Evolutionary conservation across 805 yeast species (phyloP), one percentile per base, ranked within the genome.

Genomic region (Candida xiaguanensis): DNA sequence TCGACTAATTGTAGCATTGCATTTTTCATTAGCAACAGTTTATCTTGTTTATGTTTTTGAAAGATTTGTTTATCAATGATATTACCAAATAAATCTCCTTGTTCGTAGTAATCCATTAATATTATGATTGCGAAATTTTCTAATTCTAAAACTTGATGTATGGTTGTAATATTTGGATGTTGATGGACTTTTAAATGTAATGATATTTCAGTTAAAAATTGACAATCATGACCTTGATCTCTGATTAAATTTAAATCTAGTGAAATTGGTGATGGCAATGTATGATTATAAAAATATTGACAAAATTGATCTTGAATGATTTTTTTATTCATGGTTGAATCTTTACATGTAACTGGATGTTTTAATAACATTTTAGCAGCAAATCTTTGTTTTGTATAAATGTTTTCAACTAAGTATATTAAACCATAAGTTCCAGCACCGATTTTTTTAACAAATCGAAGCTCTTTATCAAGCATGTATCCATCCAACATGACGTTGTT

Each of bases 341-440:
- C 65, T 23, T 58, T 59, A 27, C 61, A 52, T 11, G 52, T 48
- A n/a, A 58, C 54, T 43, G 68, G 63, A 39, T 67, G 65, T 47
- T 81, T 80, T 31, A 81, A 64, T 3, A 85, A 69, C 38, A 83
- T 78, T 56, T 88, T 88, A 44, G 89, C 77, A 2, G 96, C 96
- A 50, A 68, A 80, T 15, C 66, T 61, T 34, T 67, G 59, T 13
- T 73, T 70, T 0, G 82, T 72, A 31, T 49, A 52, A 15, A 70
- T 47, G 53, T 87, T 83, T 42, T 72, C 59, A 3, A 86, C 89
- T 13, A 77, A 68, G 64, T 83, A 86, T 6, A 88, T 91, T 23
- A 83, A 68, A 4, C 95, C 95, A 52, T 82, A 88, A 16, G 95
- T 89, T 19, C 96, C 96, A 0, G 91, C 75, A 6, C 96, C 95